Evolutionary conservation across 129 eudicot species (phyloP).

Genomic region (Chrysanthemum lavandulifolium): DNA sequence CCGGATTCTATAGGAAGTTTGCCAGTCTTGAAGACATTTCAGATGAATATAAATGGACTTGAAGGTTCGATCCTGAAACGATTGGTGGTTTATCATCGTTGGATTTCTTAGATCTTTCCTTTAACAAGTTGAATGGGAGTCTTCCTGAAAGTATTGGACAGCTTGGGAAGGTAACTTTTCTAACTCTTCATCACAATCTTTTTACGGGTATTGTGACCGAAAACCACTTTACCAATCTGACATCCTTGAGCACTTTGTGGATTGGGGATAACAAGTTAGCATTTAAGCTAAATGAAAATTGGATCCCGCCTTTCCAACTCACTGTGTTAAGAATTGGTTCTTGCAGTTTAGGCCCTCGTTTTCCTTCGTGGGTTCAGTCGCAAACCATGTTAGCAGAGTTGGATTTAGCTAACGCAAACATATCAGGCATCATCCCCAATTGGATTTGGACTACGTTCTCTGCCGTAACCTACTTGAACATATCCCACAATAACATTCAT

Average conservation of each 20-base stretch:
- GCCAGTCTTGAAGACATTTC: slow-evolving; percentile 7
- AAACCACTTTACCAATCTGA: slow-evolving; percentile 13
- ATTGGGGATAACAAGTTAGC: slow-evolving; percentile 2
- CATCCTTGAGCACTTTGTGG: slow-evolving; percentile 5
- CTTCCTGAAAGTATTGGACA: slow-evolving; percentile 11
- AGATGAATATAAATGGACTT: not conserved
- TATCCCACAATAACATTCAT: slow-evolving; percentile 13
- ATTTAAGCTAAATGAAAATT: not conserved
- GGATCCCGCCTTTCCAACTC: slow-evolving; percentile 22
- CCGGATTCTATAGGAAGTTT: slow-evolving; percentile 15
- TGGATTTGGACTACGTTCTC: slow-evolving; percentile 14
- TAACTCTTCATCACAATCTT: slow-evolving; percentile 14
- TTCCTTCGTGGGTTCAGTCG: slow-evolving; percentile 14
- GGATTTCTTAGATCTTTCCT: slow-evolving; percentile 10
- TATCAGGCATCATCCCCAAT: slow-evolving; percentile 10
- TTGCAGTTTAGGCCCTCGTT: slow-evolving; percentile 13
- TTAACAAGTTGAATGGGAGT: slow-evolving; percentile 14
- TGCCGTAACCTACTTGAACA: not conserved
- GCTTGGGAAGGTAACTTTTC: not conserved
- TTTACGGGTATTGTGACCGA: slow-evolving; percentile 9
- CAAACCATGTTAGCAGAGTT: not conserved
- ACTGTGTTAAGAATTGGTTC: not conserved
- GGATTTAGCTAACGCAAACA: slow-evolving; percentile 12
- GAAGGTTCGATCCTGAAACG: slow-evolving; percentile 1
- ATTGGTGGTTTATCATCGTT: slow-evolving; percentile 12